These are phyloP conservation scores for Didymella arachidicola DNA, from an alignment of 2,329 filamentous ascomycete genomes.

Conservation along the genomic window DNA sequence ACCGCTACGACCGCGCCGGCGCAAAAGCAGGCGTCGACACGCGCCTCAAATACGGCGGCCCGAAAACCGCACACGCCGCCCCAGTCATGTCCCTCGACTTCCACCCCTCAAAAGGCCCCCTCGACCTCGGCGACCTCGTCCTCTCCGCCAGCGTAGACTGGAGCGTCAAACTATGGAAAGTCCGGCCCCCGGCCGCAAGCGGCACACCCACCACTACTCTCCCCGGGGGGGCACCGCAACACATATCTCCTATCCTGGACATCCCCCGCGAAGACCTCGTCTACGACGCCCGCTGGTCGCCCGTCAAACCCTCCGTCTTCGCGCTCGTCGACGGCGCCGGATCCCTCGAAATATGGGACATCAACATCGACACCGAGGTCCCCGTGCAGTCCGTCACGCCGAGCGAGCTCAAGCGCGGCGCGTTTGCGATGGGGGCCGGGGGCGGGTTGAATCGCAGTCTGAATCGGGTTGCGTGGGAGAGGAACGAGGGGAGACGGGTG, in stretches of 20 bases:
- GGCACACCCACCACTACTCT: slow-evolving; percentile 54
- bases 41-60: slow-evolving; percentile 82
- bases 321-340: slow-evolving; percentile 93
- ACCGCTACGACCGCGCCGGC: slow-evolving; percentile 95
- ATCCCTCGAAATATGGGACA: slow-evolving; percentile 92
- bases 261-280: slow-evolving; percentile 95
- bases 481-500: slow-evolving; percentile 82
- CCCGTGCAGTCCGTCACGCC: slow-evolving; percentile 83
- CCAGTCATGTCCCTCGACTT: slow-evolving; percentile 97
- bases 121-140: slow-evolving; percentile 93
- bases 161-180: slow-evolving; percentile 97
- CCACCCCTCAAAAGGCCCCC: slow-evolving; percentile 88
- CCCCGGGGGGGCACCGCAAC: slow-evolving; percentile 50
- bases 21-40: slow-evolving; percentile 95
- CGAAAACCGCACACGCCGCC: slow-evolving; percentile 85
- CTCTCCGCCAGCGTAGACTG: slow-evolving; percentile 93
- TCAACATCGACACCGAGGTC: slow-evolving; percentile 90
- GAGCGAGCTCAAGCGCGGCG: slow-evolving; percentile 57
- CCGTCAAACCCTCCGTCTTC: slow-evolving; percentile 92
- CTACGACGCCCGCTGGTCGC: slow-evolving; percentile 95
- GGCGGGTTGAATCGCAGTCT: slow-evolving; percentile 79
- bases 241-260: slow-evolving; percentile 80
- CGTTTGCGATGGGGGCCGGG: slow-evolving; percentile 50
- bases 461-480: slow-evolving; percentile 95
- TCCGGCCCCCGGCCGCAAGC: slow-evolving; percentile 79